Evolutionary conservation across 2,329 filamentous ascomycete species (phyloP), one percentile per base, ranked within the genome.

Genomic region (Leptosphaerulina australis): DNA sequence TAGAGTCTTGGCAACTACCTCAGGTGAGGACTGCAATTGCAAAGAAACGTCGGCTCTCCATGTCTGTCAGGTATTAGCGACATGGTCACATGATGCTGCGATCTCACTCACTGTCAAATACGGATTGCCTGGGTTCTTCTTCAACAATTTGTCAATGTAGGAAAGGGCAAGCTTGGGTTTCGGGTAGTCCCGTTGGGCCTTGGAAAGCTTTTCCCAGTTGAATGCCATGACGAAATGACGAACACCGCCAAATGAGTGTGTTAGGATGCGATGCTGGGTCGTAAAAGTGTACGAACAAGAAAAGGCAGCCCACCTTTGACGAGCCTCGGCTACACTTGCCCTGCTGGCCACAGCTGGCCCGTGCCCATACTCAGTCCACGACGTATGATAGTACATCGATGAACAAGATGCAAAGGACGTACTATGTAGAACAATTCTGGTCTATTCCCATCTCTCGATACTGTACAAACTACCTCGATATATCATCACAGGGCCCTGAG

Each of bases 61-160:
- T 38, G 64, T 55, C 69, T 73, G 44, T 29, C 4, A 17, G 17
- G 14, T 11, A 25, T 50, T 3, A 46, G 48, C 20, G 35, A 40
- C 39, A 29, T 25, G 33, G 22, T 29, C 28, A 36, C 41, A 46
- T 34, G 35, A 44, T 15, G 38, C 14, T 15, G n/a, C 2, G 10
- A 14, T 28, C 12, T 15, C 3, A 18, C 53, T 33, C 66, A 68
- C 69, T 37, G 63, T 39, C 21, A 73, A 55, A 55, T 69, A 73
- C n/a, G 71, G 67, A 39, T 74, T 71, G 18, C 62, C 58, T 14
- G 69, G 64, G 7, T 59, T 60, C 48, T 72, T 73, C 53, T 73
- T 72, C 20, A 73, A 59, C 28, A 64, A 59, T 48, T 68, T 72
- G 28, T 56, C 55, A 20, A 68, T 65, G 30, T 70, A 66, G 17